Evolutionary conservation across 768 basidiomycete species (phyloP).

Genomic region (Trametes punicea): DNA sequence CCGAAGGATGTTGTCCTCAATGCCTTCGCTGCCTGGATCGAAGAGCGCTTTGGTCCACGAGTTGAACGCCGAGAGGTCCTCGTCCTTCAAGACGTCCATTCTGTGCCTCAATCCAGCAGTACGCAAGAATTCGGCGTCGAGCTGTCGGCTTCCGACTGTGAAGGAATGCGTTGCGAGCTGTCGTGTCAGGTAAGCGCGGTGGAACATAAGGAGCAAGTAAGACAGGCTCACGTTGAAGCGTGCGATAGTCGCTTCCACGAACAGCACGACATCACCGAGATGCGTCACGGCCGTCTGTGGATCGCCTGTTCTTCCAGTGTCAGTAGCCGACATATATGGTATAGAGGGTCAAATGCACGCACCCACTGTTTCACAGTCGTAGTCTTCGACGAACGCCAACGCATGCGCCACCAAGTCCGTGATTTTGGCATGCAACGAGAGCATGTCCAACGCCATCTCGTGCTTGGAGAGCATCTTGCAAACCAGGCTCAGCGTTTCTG

Average conservation of each 20-base stretch:
- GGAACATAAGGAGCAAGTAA: no score
- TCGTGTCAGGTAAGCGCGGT: no score
- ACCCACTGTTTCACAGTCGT: constrained; percentile 82
- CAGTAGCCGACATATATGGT: neutral
- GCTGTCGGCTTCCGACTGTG: constrained; percentile 41
- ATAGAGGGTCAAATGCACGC: constrained; percentile 29
- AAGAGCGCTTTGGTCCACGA: constrained; percentile 79
- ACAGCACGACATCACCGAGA: constrained; percentile 75
- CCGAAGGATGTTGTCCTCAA: constrained; percentile 70
- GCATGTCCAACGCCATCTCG: constrained; percentile 59
- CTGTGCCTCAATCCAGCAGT: constrained; percentile 44
- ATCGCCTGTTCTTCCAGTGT: constrained; percentile 49
- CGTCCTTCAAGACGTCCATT: constrained; percentile 31
- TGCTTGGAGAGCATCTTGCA: constrained; percentile 62
- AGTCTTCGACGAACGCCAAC: constrained; percentile 60
- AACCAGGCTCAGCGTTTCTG: constrained; percentile 68
- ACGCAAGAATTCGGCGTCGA: constrained; percentile 51
- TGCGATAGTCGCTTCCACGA: constrained; percentile 61
- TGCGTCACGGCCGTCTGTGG: constrained; percentile 80
- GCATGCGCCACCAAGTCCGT: constrained; percentile 62
- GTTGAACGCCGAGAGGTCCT: constrained; percentile 28
- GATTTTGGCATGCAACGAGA: constrained; percentile 66
- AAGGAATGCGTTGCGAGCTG: constrained; percentile 53
- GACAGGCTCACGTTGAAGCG: constrained; percentile 63
- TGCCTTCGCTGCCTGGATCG: constrained; percentile 73